Evolutionary conservation across 148 eudicot genomes (phyloP).

Genomic region (Rheum nobile): DNA sequence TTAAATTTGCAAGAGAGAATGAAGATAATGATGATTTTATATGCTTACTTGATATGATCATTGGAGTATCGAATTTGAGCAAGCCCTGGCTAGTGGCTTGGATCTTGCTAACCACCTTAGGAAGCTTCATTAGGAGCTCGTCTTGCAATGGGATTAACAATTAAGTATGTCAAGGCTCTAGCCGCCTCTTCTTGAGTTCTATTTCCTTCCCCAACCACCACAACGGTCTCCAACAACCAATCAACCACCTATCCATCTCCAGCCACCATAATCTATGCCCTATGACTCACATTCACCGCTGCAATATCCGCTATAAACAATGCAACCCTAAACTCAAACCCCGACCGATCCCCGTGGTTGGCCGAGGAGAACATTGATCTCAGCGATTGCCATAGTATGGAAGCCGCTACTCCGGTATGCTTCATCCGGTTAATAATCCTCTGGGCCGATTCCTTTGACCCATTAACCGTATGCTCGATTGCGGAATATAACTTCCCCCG

Average conservation of each 20-base stretch:
- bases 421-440: constrained; percentile 38
- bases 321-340: constrained; percentile 88
- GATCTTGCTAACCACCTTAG: constrained; percentile 40
- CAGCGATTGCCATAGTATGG: constrained; percentile 71
- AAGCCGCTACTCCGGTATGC: constrained; percentile 63
- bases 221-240: constrained; percentile 70
- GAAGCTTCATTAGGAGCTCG: constrained; percentile 59
- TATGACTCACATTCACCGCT: constrained; percentile 62
- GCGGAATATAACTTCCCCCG: constrained; percentile 15
- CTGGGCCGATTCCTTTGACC: constrained; percentile 32
- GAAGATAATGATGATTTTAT: not conserved
- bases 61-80: constrained; percentile 74
- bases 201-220: constrained; percentile 25
- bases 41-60: constrained; percentile 61
- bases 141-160: constrained; percentile 72
- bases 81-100: constrained; percentile 52
- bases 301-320: constrained; percentile 86
- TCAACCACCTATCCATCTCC: constrained; percentile 86
- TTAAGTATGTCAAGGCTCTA: constrained; percentile 82
- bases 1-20: not conserved
- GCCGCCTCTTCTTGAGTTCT: constrained; percentile 85
- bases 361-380: constrained; percentile 68
- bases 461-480: constrained; percentile 23
- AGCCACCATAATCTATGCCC: constrained; percentile 72
- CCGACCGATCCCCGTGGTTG: constrained; percentile 66